Conservation (phyloP, 2,329 filamentous ascomycete genomes). For the Aaosphaeria pasadenensis region DNA sequence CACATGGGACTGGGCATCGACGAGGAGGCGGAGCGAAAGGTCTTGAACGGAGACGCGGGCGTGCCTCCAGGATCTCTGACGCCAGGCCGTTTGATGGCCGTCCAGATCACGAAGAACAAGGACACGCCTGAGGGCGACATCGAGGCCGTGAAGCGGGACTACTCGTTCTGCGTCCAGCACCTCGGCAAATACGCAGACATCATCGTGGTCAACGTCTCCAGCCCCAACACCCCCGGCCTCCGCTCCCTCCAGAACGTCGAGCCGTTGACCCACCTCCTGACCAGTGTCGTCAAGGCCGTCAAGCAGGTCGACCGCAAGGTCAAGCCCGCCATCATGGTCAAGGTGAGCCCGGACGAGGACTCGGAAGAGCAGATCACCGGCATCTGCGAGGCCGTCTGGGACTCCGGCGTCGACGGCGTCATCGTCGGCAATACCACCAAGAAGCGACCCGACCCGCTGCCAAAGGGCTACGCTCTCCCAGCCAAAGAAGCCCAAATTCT, state of each 20-base stretch:
- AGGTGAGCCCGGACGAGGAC: constrained; percentile 95
- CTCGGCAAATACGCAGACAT: constrained; percentile 89
- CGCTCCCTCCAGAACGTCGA: constrained; percentile 81
- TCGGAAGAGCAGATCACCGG: constrained; percentile 78
- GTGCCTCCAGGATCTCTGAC: constrained; percentile 81
- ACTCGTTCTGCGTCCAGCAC: constrained; percentile 83
- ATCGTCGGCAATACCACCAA: constrained; percentile 98
- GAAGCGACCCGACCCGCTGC: constrained; percentile 67
- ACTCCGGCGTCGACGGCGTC: constrained; percentile 84
- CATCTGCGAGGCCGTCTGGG: constrained; percentile 63
- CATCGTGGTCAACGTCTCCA: constrained; percentile 96
- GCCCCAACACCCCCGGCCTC: constrained; percentile 90
- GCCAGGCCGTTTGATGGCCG: constrained; percentile 73
- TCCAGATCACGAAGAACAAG: constrained; percentile 98
- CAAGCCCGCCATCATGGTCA: constrained; percentile 89
- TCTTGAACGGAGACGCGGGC: constrained; percentile 71
- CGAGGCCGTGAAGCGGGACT: constrained; percentile 72
- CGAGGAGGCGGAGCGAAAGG: constrained; percentile 62
- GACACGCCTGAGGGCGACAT: constrained; percentile 81
- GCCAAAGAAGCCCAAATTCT: constrained; percentile 65
- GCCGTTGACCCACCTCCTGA: constrained; percentile 76
- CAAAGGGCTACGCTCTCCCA: constrained; percentile 63
- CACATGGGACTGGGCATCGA: constrained; percentile 63
- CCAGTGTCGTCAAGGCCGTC: constrained; percentile 78
- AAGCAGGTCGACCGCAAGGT: constrained; percentile 64